phyloP scores from a whole-genome alignment of 2,329 filamentous ascomycete genomes.

The Talaromyces sp. region DNA sequence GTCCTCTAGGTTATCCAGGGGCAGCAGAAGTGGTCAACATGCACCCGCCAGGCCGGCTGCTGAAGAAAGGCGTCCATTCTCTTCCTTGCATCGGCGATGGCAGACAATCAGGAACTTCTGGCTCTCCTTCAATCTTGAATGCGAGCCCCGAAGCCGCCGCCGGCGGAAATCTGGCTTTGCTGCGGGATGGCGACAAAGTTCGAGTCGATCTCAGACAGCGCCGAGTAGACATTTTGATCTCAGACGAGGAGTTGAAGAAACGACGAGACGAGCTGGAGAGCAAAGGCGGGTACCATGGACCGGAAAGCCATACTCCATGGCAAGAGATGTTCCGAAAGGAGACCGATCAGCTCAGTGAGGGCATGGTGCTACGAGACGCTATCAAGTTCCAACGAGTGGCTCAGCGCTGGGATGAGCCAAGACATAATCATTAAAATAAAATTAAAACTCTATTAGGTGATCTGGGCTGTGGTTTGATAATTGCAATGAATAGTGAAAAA shows the following conservation, averaged over 20 bases:
- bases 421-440: slow-evolving; percentile 38
- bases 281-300: slow-evolving; percentile 31
- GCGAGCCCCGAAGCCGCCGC: slow-evolving; percentile 51
- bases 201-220: slow-evolving; percentile 47
- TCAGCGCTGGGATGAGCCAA: slow-evolving; percentile 35
- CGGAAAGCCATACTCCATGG: slow-evolving; percentile 46
- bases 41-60: slow-evolving; percentile 41
- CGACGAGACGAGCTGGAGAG: slow-evolving; percentile 34
- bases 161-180: slow-evolving; percentile 48
- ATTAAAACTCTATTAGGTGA: not conserved
- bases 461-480: not conserved
- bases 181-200: slow-evolving; percentile 45
- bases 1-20: slow-evolving; percentile 46
- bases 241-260: slow-evolving; percentile 35
- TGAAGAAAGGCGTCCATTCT: slow-evolving; percentile 42
- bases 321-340: slow-evolving; percentile 47
- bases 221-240: slow-evolving; percentile 44
- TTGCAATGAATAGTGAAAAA: not conserved
- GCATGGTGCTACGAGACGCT: slow-evolving; percentile 43
- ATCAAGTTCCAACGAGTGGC: slow-evolving; percentile 44
- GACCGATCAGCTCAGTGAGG: slow-evolving; percentile 40
- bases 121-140: slow-evolving; percentile 51
- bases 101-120: slow-evolving; percentile 51
- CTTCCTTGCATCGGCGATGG: slow-evolving; percentile 51
- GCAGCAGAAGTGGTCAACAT: slow-evolving; percentile 50